Percentiles rank a stretch among this genome's conserved stretches.
Evolutionary conservation across 2,329 filamentous ascomycete species (phyloP).

Genomic region (Talaromyces sp.): DNA sequence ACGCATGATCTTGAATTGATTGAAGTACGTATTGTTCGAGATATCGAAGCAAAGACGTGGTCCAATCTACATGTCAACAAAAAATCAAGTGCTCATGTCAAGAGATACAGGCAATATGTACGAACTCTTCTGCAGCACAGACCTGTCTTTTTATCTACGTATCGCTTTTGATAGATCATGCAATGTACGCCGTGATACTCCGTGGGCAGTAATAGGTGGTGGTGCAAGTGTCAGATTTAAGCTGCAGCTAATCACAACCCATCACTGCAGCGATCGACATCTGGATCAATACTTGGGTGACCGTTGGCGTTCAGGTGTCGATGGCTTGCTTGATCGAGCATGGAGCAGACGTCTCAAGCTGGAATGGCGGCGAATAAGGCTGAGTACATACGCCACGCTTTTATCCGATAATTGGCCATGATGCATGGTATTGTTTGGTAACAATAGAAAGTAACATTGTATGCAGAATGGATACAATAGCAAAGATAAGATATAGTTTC

Average conservation of each 20-base stretch:
- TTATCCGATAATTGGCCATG: neutral
- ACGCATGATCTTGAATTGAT: neutral
- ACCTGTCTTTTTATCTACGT: neutral
- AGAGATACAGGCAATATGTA: conserved; percentile 3
- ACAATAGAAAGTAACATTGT: neutral
- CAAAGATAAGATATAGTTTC: neutral
- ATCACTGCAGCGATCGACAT: conserved; percentile 8
- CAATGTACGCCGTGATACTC: neutral
- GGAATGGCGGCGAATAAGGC: conserved; percentile 3
- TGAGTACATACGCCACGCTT: neutral
- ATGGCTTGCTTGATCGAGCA: conserved; percentile 2
- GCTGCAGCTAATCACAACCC: conserved; percentile 6
- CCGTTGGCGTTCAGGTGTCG: conserved; percentile 3
- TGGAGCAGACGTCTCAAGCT: neutral
- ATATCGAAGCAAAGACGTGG: neutral
- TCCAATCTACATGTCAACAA: neutral
- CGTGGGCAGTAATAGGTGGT: neutral
- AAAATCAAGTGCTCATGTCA: conserved; percentile 2
- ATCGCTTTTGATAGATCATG: neutral
- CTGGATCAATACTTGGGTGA: neutral
- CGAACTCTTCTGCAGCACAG: conserved; percentile 4
- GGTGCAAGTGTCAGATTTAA: conserved; percentile 4
- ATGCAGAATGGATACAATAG: neutral
- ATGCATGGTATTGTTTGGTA: neutral
- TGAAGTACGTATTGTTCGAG: neutral